Percentiles rank a stretch among this genome's conserved stretches.
phyloP scores from a whole-genome alignment of 2,329 filamentous ascomycete species.

The Fusarium chuoi region DNA sequence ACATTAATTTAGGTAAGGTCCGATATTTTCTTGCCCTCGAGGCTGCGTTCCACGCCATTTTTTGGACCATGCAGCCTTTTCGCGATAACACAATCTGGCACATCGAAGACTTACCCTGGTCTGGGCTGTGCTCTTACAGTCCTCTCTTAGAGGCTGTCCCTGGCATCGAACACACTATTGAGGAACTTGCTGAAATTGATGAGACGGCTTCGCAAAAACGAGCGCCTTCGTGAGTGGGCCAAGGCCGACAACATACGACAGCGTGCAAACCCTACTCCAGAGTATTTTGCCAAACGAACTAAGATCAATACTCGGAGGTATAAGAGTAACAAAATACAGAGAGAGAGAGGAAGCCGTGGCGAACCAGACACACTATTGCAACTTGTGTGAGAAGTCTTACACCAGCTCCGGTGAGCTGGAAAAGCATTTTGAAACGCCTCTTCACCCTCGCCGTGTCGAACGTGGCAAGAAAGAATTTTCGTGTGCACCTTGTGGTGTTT shows the following conservation, averaged over 20 bases:
- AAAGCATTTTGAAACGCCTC: not conserved
- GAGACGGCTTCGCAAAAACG: not conserved
- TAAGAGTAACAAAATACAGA: not conserved
- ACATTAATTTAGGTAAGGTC: too few species aligned
- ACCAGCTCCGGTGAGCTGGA: not conserved
- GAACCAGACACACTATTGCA: not conserved
- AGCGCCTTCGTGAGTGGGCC: not conserved
- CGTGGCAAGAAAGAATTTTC: not conserved
- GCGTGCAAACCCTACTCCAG: not conserved
- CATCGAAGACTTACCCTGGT: not conserved
- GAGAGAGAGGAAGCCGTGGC: not conserved
- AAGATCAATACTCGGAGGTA: not conserved
- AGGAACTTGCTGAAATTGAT: not conserved
- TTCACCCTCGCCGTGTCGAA: not conserved
- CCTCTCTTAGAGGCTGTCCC: not conserved
- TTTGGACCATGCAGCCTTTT: not conserved
- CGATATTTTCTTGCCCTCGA: too few species aligned
- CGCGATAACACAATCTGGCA: not conserved
- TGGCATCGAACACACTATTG: not conserved
- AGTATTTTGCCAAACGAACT: not conserved
- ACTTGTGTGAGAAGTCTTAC: not conserved
- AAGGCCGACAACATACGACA: not conserved
- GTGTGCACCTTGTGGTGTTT: not conserved
- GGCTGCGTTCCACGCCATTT: not conserved
- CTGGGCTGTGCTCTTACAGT: not conserved